Evolutionary conservation across 805 yeast genomes (phyloP).

Genomic region (Barnettozyma wickerhamii): DNA sequence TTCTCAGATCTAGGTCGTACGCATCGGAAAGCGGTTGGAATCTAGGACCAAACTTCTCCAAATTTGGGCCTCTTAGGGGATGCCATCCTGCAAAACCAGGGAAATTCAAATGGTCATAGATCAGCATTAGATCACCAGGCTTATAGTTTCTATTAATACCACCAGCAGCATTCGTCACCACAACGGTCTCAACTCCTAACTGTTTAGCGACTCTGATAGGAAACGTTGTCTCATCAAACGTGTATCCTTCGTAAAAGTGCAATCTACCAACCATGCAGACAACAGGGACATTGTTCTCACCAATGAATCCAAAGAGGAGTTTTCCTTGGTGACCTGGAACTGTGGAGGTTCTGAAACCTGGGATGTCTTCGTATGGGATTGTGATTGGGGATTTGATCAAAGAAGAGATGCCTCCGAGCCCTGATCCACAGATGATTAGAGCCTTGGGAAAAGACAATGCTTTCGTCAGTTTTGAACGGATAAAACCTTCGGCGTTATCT

Average conservation of each 20-base stretch:
- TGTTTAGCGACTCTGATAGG: constrained; percentile 74
- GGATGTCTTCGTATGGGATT: constrained; percentile 64
- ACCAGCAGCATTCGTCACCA: constrained; percentile 97
- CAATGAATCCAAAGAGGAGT: constrained; percentile 73
- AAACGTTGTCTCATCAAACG: constrained; percentile 75
- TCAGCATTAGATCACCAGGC: constrained; percentile 90
- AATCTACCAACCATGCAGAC: constrained; percentile 92
- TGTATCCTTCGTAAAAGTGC: constrained; percentile 90
- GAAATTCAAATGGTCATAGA: constrained; percentile 82
- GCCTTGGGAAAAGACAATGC: constrained; percentile 46
- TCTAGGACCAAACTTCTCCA: constrained; percentile 77
- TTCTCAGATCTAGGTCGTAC: constrained; percentile 70
- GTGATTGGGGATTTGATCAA: constrained; percentile 35
- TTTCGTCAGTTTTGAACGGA: constrained; percentile 10
- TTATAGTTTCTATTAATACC: constrained; percentile 63
- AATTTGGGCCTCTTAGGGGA: constrained; percentile 84
- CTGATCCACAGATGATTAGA: constrained; percentile 91
- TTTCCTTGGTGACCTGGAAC: constrained; percentile 90
- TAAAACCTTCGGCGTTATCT: constrained; percentile 16
- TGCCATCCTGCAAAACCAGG: constrained; percentile 90
- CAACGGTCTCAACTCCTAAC: constrained; percentile 55
- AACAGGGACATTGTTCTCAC: constrained; percentile 66
- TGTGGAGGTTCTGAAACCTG: constrained; percentile 77
- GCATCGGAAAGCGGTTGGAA: constrained; percentile 89
- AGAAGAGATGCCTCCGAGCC: constrained; percentile 81